Conservation (phyloP, 2,329 filamentous ascomycete species). For the Ophiocordyceps sinensis region DNA sequence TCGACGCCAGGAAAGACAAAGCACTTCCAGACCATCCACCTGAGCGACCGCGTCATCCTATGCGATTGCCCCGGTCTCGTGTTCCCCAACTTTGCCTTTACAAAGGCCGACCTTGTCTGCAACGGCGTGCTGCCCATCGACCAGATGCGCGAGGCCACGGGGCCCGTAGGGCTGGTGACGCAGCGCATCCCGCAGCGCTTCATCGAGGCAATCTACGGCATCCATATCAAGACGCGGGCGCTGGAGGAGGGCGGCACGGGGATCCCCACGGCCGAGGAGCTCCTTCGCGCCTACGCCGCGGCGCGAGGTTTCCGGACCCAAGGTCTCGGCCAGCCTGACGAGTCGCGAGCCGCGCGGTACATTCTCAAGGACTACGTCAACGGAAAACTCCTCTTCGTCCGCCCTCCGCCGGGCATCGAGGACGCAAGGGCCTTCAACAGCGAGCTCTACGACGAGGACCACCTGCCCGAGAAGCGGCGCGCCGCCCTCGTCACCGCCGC, state of each 20-base stretch:
- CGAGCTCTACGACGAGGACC: constrained; percentile 71
- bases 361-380: constrained; percentile 96
- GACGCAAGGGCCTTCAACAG: constrained; percentile 70
- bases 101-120: constrained; percentile 90
- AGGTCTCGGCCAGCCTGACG: constrained; percentile 81
- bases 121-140: constrained; percentile 94
- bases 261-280: constrained; percentile 66
- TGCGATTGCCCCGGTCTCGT: constrained; percentile 98
- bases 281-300: constrained; percentile 73
- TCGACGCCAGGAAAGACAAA: constrained; percentile 97
- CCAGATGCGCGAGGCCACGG: constrained; percentile 84
- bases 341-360: constrained; percentile 77
- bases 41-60: constrained; percentile 76
- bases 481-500: constrained; percentile 41
- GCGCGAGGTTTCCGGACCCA: constrained; percentile 85
- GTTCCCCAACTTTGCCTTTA: constrained; percentile 94
- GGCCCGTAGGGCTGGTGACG: constrained; percentile 70
- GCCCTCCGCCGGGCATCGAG: constrained; percentile 64
- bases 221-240: constrained; percentile 69
- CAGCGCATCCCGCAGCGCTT: constrained; percentile 76
- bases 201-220: constrained; percentile 85
- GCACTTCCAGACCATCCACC: constrained; percentile 96
- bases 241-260: constrained; percentile 89
- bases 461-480: constrained; percentile 71
- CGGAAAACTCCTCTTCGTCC: constrained; percentile 84